Conservation (phyloP, 352 stramenopile species). For the Pythium sukuiense region DNA sequence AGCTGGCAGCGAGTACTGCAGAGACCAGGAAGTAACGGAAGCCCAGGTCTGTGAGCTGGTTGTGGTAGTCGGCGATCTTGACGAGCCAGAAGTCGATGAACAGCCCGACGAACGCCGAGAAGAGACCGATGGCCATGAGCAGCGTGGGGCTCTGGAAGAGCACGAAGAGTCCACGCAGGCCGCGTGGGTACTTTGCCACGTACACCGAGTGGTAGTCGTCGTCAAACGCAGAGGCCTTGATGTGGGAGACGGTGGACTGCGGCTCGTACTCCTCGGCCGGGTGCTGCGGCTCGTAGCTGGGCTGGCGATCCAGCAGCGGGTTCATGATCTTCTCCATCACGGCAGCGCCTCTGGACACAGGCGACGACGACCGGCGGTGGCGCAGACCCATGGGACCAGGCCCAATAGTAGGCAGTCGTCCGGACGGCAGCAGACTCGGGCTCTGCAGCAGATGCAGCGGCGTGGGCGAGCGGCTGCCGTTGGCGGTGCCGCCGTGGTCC, state of each 20-base stretch:
- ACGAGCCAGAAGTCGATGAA: constrained; percentile 65
- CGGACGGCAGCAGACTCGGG: constrained; percentile 5
- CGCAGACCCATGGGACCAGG: constrained; percentile 7
- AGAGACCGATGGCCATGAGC: constrained; percentile 64
- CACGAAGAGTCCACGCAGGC: constrained; percentile 58
- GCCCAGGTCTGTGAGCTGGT: constrained; percentile 47
- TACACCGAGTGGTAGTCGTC: constrained; percentile 80
- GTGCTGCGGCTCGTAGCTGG: constrained; percentile 8
- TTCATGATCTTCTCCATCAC: constrained; percentile 82
- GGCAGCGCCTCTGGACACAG: constrained; percentile 42
- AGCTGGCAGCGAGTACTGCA: constrained; percentile 44
- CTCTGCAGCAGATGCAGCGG: constrained; percentile 17
- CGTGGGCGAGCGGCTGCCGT: constrained; percentile 17
- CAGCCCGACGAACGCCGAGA: constrained; percentile 62
- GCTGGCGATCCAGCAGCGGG: constrained; percentile 58
- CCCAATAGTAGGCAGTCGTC: not conserved
- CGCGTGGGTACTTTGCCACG: constrained; percentile 57
- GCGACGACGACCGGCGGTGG: constrained; percentile 24
- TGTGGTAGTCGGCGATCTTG: constrained; percentile 64
- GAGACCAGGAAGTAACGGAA: constrained; percentile 65
- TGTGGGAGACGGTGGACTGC: constrained; percentile 23
- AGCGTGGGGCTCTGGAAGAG: constrained; percentile 72
- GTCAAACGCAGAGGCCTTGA: constrained; percentile 63
- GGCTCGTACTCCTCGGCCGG: constrained; percentile 14
- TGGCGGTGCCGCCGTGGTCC: not conserved